Percentiles rank a stretch among this genome's conserved stretches.
phyloP scores from a whole-genome alignment of 2,329 filamentous ascomycete genomes.

The Xylaria sp. region DNA sequence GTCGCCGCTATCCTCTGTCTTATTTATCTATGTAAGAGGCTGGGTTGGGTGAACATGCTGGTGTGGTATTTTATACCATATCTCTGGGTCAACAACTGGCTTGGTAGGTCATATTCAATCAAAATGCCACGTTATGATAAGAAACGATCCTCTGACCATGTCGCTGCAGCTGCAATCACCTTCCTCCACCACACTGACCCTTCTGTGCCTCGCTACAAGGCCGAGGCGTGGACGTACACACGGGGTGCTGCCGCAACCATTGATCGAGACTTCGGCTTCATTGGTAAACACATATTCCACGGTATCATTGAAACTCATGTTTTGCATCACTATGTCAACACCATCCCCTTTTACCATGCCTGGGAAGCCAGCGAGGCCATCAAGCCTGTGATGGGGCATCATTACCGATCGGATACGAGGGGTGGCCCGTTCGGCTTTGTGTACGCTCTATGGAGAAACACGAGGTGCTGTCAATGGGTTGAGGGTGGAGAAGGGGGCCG shows the following conservation, averaged over 20 bases:
- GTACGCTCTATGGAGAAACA: no score
- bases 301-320: neutral
- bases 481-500: no score
- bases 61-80: neutral
- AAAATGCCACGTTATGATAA: no score
- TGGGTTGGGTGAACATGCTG: no score
- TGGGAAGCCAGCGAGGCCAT: neutral
- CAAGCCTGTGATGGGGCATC: neutral
- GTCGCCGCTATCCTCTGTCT: no score
- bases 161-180: conserved; percentile 57
- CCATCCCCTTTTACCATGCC: neutral
- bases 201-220: conserved; percentile 56
- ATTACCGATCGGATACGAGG: neutral
- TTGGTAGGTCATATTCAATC: neutral
- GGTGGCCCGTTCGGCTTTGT: no score
- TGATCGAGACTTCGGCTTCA: neutral
- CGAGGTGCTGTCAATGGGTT: no score
- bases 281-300: neutral
- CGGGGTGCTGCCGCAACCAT: conserved; percentile 53
- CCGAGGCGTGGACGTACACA: conserved; percentile 64
- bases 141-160: no score
- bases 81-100: neutral
- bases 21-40: no score
- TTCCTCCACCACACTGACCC: conserved; percentile 70
- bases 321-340: neutral